Evolutionary conservation across 2,329 filamentous ascomycete species (phyloP), one percentile per base, ranked within the genome.

Genomic region (Aspergillus vadensis): DNA sequence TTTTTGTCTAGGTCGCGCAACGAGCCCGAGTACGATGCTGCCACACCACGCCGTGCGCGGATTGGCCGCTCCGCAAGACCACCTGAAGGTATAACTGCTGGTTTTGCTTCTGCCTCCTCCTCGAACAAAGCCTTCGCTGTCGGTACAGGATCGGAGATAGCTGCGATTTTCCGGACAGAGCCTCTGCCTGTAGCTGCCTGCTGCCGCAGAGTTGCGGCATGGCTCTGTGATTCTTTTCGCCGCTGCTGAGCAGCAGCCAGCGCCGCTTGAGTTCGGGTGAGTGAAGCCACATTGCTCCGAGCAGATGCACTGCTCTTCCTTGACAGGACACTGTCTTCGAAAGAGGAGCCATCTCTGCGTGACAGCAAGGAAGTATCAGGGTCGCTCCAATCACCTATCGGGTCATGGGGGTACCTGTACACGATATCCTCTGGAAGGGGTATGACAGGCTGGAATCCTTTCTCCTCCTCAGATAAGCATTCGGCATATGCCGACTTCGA

Each of bases 201-300:
- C 63, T 81, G 79, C 53, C 80, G 75, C 61, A 82, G 74, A 3
- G 76, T 76, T 6, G 80, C 80, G 2, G 80, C 80, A 64, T 81
- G 80, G 51, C 77, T 82, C 56, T 77, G 77, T 0, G 74, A 62
- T 41, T 77, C 77, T 59, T 74, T 69, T n/a, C 74, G 72, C 15
- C 76, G 73, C 49, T 77, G 70, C 32, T 79, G 76, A 17, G 76
- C 77, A 43, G 75, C 76, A n/a, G 67, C 73, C 21, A 79, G 69
- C 2, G 77, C 77, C 8, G 71, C 70, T 61, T 78, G 76, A 3
- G 77, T 77, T 38, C 76, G 68, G 5, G 74, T 72, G 4, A 71
- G 60, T 23, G 70, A 70, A 4, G 71, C 66, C 3, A 69, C 61
- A 43, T 73, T 72, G 27, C 67, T 68, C 49, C 69, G 71, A 25